Evolutionary conservation across 192 early-diverging fungal genomes (phyloP), one percentile per base, ranked within the genome.

Genomic region (Coemansia sp.): DNA sequence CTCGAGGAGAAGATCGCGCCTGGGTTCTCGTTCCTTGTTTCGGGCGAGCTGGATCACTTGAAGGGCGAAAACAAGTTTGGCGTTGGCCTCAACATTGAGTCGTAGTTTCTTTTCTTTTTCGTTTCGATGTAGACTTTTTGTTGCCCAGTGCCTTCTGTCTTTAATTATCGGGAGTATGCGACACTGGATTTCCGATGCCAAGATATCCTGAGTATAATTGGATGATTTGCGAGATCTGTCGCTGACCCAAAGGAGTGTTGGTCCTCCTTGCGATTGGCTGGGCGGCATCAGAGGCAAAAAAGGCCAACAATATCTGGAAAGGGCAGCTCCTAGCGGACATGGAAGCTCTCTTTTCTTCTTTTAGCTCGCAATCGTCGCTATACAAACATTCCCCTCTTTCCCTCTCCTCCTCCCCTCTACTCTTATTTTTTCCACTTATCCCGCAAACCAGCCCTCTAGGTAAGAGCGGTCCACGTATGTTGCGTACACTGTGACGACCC

Each of bases 1-100:
- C 71, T 98, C 36, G 97, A 99, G 78, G 94, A 99, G 83, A 93
- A 92, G 83, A 92, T 99, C 69, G 92, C 91, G 3, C 94, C 94
- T 34, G 95, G 94, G 34, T 88, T 99, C 66, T 89, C 89, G 38
- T 95, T 98, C 87, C 71, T 92, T 43, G 75, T 96, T 50, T 86
- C 89, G 26, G 96, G 94, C 61, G 97, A 99, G 79, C 87, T 99
- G 75, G 97, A 99, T 78, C 97, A 99, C 70, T 85, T 92, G 61
- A 95, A 96, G 87, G 90, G 90, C 61, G 84, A 86, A 77, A 90
- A 88, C 82, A 86, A 87, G 79, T 89, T 91, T 76, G 95, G 95
- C 56, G 70, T 94, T 73, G 95, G 93, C 39, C 89, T 95, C 69
- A 89, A 88, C 80, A 84, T 94, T 66, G 92, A 93, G 81, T 90